Percentiles rank a stretch among this genome's conserved stretches.
Evolutionary conservation across 140 eudicot species (phyloP).

Genomic region (Ambrosia hybrid): DNA sequence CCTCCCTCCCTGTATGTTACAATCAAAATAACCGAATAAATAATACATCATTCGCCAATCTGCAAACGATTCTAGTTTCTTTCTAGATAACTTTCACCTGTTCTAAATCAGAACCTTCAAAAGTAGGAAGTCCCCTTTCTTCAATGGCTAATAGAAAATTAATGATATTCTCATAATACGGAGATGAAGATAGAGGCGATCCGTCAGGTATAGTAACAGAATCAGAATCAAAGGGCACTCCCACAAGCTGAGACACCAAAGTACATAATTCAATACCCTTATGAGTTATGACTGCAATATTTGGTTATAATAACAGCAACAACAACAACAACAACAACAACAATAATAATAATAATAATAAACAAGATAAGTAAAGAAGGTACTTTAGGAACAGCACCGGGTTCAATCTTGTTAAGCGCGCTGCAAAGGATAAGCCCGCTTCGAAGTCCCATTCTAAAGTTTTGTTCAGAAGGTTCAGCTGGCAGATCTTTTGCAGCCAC

Average conservation of each 20-base stretch:
- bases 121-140: slow-evolving; percentile 54
- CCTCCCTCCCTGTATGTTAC: slow-evolving; percentile 48
- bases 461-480: slow-evolving; percentile 62
- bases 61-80: neutral
- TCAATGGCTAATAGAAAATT: slow-evolving; percentile 54
- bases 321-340: too few species aligned
- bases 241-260: slow-evolving; percentile 41
- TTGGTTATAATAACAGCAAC: too few species aligned
- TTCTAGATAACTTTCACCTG: slow-evolving; percentile 37
- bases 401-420: slow-evolving; percentile 50
- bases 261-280: slow-evolving; percentile 1
- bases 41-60: slow-evolving; percentile 2
- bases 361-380: neutral
- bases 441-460: slow-evolving; percentile 56
- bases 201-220: slow-evolving; percentile 56
- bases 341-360: neutral
- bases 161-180: slow-evolving; percentile 51
- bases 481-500: slow-evolving; percentile 67
- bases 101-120: slow-evolving; percentile 56
- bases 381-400: slow-evolving; percentile 53
- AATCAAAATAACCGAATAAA: slow-evolving; percentile 15
- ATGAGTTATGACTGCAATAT: too few species aligned
- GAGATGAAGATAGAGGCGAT: slow-evolving; percentile 43
- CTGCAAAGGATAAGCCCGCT: slow-evolving; percentile 56
- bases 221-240: slow-evolving; percentile 36